Evolutionary conservation across 1,284 basidiomycete species (phyloP).

Genomic region (Cutaneotrichosporon cavernicola): DNA sequence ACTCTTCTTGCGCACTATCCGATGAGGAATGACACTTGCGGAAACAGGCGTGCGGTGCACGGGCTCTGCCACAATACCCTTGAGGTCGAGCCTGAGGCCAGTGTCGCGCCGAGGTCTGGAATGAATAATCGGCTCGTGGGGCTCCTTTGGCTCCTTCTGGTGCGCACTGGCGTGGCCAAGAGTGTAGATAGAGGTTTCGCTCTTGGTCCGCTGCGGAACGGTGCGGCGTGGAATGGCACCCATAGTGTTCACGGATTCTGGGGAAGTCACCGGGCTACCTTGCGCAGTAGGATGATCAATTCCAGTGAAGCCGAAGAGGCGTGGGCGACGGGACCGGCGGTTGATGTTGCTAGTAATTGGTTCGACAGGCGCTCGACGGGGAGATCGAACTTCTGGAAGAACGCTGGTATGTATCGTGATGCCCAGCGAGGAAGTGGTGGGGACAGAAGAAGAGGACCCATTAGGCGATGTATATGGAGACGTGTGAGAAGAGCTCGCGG

Average conservation of each 20-base stretch:
- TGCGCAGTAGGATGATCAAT: conserved; percentile 21
- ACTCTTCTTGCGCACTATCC: conserved; percentile 75
- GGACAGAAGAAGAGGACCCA: conserved; percentile 4
- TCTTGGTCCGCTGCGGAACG: conserved; percentile 34
- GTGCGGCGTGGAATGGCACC: conserved; percentile 29
- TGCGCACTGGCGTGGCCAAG: conserved; percentile 24
- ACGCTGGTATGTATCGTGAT: conserved; percentile 28
- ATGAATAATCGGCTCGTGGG: conserved; percentile 16
- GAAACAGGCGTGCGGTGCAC: conserved; percentile 21
- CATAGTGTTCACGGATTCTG: conserved; percentile 6
- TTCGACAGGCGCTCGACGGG: conserved; percentile 34
- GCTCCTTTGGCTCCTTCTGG: conserved; percentile 15
- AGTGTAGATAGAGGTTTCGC: conserved; percentile 36
- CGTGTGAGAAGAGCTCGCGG: not conserved
- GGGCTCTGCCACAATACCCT: conserved; percentile 37
- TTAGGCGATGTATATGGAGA: not conserved
- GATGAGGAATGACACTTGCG: conserved; percentile 30
- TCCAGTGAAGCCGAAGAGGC: conserved; percentile 52
- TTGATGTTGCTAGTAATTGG: conserved; percentile 31
- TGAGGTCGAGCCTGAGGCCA: conserved; percentile 52
- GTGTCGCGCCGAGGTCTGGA: conserved; percentile 37
- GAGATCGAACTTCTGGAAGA: conserved; percentile 49
- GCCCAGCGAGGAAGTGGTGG: conserved; percentile 14
- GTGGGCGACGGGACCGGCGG: conserved; percentile 42
- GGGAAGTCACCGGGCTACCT: conserved; percentile 4